These are phyloP conservation scores for Serendipita indica DNA, from an alignment of 768 basidiomycete genomes.

Conservation along the genomic window DNA sequence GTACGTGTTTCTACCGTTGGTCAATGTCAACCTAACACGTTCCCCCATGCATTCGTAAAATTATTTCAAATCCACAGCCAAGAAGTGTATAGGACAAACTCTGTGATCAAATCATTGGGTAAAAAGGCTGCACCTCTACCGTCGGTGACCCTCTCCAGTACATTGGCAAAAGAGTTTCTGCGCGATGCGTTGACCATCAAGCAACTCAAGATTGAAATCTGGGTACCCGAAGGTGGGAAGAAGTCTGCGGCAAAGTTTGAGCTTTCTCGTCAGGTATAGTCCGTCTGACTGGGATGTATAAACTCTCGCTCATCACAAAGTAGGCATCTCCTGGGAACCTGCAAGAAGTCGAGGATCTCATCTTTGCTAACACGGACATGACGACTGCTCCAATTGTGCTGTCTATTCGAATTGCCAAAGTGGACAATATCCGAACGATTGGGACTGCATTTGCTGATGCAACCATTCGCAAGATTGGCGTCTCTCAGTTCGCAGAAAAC, in stretches of 20 bases:
- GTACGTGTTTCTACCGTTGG: conserved; percentile 22
- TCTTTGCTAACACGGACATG: conserved; percentile 73
- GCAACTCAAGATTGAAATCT: conserved; percentile 88
- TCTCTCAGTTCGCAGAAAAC: conserved; percentile 85
- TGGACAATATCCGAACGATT: conserved; percentile 49
- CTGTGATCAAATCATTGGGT: conserved; percentile 87
- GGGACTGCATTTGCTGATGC: conserved; percentile 91
- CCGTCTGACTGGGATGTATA: not conserved
- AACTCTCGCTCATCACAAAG: conserved; percentile 14
- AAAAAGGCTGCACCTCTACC: conserved; percentile 35
- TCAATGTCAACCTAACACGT: not conserved
- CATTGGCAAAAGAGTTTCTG: conserved; percentile 66
- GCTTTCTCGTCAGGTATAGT: conserved; percentile 61
- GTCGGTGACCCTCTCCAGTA: conserved; percentile 59
- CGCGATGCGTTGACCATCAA: conserved; percentile 79
- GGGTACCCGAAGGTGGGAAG: conserved; percentile 55
- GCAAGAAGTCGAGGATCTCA: conserved; percentile 56
- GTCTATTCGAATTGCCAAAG: conserved; percentile 44
- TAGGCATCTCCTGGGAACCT: conserved; percentile 65
- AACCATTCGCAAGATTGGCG: conserved; percentile 68
- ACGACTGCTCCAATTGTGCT: conserved; percentile 76
- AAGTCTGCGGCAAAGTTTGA: conserved; percentile 65
- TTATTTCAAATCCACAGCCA: conserved; percentile 19
- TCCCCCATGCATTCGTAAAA: not conserved
- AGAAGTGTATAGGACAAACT: conserved; percentile 72